Conservation (phyloP, 768 basidiomycete species). For the Sistotremastrum suecicum region DNA sequence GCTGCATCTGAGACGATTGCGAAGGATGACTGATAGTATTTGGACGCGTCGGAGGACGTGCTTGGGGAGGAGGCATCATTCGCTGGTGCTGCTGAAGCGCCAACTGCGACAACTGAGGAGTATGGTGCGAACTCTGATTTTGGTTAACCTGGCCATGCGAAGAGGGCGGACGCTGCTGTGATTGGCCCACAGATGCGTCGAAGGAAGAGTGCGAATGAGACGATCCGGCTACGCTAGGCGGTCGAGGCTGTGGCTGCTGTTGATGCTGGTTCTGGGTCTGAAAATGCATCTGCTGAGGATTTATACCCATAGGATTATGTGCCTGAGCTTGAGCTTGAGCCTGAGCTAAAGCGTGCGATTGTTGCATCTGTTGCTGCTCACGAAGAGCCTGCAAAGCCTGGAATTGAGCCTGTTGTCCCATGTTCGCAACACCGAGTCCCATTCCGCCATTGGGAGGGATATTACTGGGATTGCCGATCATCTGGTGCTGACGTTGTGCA, state of each 20-base stretch:
- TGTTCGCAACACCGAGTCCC: too few species aligned
- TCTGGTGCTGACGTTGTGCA: too few species aligned
- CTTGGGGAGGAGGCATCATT: neutral
- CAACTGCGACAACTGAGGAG: neutral
- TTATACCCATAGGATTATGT: neutral
- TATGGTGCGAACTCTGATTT: neutral
- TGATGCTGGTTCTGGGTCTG: constrained; percentile 5
- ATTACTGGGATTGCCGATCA: too few species aligned
- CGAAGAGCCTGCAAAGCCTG: too few species aligned
- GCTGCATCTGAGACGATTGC: constrained; percentile 6
- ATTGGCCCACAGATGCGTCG: constrained; percentile 4
- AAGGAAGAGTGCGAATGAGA: too few species aligned
- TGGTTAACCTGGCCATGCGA: neutral
- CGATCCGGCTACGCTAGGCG: constrained; percentile 1
- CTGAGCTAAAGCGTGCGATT: too few species aligned
- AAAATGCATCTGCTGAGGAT: neutral
- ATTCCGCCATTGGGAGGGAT: too few species aligned
- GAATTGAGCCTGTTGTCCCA: too few species aligned
- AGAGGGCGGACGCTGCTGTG: constrained; percentile 3
- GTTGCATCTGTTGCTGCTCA: too few species aligned
- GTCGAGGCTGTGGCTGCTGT: constrained; percentile 7
- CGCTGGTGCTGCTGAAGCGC: neutral
- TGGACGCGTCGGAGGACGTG: neutral
- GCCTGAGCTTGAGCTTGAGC: too few species aligned
- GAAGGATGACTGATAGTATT: neutral